Percentiles rank a stretch among this genome's conserved stretches.
These are phyloP conservation scores for Ustulina deusta DNA, from an alignment of 2,329 filamentous ascomycete species.

Conservation along the genomic window DNA sequence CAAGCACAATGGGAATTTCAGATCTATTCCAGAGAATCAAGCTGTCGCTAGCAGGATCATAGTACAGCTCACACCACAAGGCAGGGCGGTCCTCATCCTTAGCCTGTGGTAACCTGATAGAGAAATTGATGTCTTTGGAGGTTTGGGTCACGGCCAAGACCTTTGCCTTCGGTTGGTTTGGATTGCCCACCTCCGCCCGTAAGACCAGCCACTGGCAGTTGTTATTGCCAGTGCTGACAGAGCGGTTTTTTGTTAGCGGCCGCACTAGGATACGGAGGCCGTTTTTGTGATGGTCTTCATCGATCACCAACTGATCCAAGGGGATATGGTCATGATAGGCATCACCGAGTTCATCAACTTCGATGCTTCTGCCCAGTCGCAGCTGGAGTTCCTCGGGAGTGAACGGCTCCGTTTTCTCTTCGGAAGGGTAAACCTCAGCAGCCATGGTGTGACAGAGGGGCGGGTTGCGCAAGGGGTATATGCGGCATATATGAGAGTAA, in stretches of 20 bases:
- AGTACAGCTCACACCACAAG: slow-evolving; percentile 71
- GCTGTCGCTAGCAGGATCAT: slow-evolving; percentile 69
- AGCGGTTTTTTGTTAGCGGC: slow-evolving; percentile 64
- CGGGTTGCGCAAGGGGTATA: slow-evolving; percentile 25
- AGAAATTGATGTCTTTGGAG: slow-evolving; percentile 70
- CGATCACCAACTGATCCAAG: slow-evolving; percentile 64
- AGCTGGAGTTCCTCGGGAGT: slow-evolving; percentile 67
- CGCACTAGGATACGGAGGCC: slow-evolving; percentile 70
- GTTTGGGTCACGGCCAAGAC: slow-evolving; percentile 72
- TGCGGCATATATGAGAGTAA: slow-evolving; percentile 28
- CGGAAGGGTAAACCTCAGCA: slow-evolving; percentile 58
- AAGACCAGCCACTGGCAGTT: slow-evolving; percentile 69
- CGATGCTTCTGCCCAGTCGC: slow-evolving; percentile 59
- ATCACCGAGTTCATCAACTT: slow-evolving; percentile 58
- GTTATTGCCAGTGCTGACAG: slow-evolving; percentile 67
- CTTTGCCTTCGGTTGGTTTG: slow-evolving; percentile 65
- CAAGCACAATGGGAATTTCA: slow-evolving; percentile 64
- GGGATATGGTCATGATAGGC: slow-evolving; percentile 60
- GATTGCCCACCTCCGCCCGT: slow-evolving; percentile 64
- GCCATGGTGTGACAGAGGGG: slow-evolving; percentile 56
- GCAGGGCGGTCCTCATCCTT: slow-evolving; percentile 60
- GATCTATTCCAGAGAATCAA: slow-evolving; percentile 68
- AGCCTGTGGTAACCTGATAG: slow-evolving; percentile 64
- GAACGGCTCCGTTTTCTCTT: slow-evolving; percentile 70
- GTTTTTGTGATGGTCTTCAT: slow-evolving; percentile 65